Evolutionary conservation across 169 alveolate species (phyloP).

Genomic region (Theileria luwenshuni): DNA sequence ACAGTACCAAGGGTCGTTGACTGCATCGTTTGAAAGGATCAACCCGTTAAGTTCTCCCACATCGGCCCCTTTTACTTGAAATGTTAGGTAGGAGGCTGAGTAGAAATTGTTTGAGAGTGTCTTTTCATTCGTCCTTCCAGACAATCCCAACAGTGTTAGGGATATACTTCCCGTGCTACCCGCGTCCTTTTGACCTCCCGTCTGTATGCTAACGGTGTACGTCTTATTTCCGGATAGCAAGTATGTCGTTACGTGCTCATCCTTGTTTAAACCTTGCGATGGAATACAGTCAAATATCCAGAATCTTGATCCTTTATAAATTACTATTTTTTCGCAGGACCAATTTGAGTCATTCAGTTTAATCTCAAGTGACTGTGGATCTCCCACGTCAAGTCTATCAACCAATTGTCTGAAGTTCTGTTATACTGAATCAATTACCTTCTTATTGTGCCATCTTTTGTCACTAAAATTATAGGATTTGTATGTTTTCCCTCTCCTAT

Average conservation of each 20-base stretch:
- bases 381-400: conserved; percentile 81
- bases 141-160: conserved; percentile 74
- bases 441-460: conserved; percentile 55
- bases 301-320: conserved; percentile 84
- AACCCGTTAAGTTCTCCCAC: conserved; percentile 81
- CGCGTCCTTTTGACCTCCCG: conserved; percentile 80
- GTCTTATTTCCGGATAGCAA: conserved; percentile 69
- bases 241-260: conserved; percentile 58
- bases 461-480: conserved; percentile 67
- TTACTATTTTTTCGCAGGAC: conserved; percentile 85
- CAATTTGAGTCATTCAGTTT: conserved; percentile 80
- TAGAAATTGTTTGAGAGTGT: conserved; percentile 73
- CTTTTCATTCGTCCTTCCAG: conserved; percentile 78
- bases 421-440: conserved; percentile 26
- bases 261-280: conserved; percentile 65
- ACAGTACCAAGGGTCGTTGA: conserved; percentile 86
- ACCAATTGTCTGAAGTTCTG: conserved; percentile 57
- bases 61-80: conserved; percentile 83
- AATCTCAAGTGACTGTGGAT: conserved; percentile 78
- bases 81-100: conserved; percentile 71
- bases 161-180: conserved; percentile 81
- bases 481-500: conserved; percentile 80
- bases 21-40: conserved; percentile 76
- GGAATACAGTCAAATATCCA: conserved; percentile 88
- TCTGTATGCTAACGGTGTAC: conserved; percentile 75